A percentile compares a stretch with the other conserved stretches of the same genome.
These are phyloP conservation scores for Mallotus repandus DNA, from an alignment of 441 rosid genomes.

Conservation along the genomic window DNA sequence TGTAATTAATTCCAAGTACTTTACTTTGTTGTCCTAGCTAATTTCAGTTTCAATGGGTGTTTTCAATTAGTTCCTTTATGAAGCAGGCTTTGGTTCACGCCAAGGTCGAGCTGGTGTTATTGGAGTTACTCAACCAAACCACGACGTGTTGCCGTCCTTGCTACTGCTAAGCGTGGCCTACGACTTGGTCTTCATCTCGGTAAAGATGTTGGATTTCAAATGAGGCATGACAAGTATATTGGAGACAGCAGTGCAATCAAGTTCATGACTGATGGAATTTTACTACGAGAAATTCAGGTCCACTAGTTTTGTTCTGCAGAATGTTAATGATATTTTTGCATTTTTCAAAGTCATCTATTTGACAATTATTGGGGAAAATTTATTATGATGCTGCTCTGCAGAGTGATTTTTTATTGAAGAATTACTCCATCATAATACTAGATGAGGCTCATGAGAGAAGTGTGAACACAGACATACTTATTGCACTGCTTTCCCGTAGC, in stretches of 20 bases:
- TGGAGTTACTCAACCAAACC: slow-evolving; percentile 93
- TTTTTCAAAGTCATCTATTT: neutral
- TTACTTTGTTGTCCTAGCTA: slow-evolving; percentile 3
- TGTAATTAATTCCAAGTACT: neutral
- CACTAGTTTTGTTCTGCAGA: too few relatives aligned
- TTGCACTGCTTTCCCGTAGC: slow-evolving; percentile 84
- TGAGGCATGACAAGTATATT: slow-evolving; percentile 83
- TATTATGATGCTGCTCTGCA: slow-evolving; percentile 50
- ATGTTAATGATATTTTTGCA: neutral
- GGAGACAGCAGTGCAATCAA: slow-evolving; percentile 75
- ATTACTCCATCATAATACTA: slow-evolving; percentile 79
- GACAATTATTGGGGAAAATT: neutral
- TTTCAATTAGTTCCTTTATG: slow-evolving; percentile 70
- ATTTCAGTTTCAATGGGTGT: slow-evolving; percentile 14
- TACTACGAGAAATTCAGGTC: slow-evolving; percentile 93
- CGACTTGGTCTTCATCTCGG: slow-evolving; percentile 87
- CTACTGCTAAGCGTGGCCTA: slow-evolving; percentile 88
- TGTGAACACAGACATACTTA: slow-evolving; percentile 91
- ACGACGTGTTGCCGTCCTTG: slow-evolving; percentile 91
- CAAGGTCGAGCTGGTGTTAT: slow-evolving; percentile 53
- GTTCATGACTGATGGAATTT: slow-evolving; percentile 97
- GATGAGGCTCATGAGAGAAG: slow-evolving; percentile 98
- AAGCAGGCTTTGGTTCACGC: slow-evolving; percentile 87
- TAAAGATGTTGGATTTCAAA: slow-evolving; percentile 91
- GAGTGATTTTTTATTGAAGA: slow-evolving; percentile 72